Evolutionary conservation across 768 basidiomycete species (phyloP).

Genomic region (Megacollybia marginata): DNA sequence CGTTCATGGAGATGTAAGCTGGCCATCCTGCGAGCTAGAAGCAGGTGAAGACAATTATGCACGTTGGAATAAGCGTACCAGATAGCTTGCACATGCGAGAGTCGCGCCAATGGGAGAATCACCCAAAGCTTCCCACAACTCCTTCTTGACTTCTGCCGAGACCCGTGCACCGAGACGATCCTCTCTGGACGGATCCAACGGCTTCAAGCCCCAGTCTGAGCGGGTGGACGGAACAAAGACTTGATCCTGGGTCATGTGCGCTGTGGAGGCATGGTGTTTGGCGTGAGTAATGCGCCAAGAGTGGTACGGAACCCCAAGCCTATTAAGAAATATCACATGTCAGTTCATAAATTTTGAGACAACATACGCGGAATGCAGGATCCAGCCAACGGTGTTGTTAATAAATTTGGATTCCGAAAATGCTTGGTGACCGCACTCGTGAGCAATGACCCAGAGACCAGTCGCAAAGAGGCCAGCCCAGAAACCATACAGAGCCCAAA

Average conservation of each 20-base stretch:
- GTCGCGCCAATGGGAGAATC: constrained; percentile 81
- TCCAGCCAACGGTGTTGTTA: constrained; percentile 90
- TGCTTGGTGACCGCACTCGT: constrained; percentile 95
- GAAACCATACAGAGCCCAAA: constrained; percentile 82
- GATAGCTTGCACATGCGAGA: constrained; percentile 44
- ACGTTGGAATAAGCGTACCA: constrained; percentile 32
- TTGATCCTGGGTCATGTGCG: constrained; percentile 90
- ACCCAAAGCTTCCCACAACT: constrained; percentile 80
- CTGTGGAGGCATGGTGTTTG: constrained; percentile 93
- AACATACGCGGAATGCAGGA: constrained; percentile 81
- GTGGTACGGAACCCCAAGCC: constrained; percentile 93
- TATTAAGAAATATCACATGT: constrained; percentile 24
- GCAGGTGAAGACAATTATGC: neutral
- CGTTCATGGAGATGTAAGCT: constrained; percentile 72
- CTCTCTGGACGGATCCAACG: constrained; percentile 62
- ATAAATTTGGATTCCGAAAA: constrained; percentile 89
- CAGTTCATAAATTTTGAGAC: constrained; percentile 8
- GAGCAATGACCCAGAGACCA: constrained; percentile 91
- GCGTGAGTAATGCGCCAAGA: constrained; percentile 94
- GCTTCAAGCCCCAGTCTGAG: constrained; percentile 55
- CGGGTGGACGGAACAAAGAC: constrained; percentile 94
- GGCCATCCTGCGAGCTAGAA: constrained; percentile 77
- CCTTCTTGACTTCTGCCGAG: constrained; percentile 57
- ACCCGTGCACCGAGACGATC: constrained; percentile 59
- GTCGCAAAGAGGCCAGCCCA: constrained; percentile 80